phyloP scores from a whole-genome alignment of 2,329 filamentous ascomycete genomes.

The Apiospora hydei region DNA sequence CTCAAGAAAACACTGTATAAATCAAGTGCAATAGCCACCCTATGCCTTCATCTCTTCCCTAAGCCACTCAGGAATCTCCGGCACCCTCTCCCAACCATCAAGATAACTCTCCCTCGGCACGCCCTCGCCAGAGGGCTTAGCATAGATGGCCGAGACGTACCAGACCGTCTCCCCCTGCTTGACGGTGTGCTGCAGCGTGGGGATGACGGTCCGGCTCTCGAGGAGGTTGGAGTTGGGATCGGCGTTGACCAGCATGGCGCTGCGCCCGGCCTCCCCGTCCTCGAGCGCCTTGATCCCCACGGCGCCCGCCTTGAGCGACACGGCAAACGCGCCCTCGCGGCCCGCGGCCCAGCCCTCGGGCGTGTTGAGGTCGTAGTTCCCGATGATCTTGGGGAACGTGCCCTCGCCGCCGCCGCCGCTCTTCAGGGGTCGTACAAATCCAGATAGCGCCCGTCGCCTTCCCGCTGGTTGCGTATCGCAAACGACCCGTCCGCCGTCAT shows the following conservation, averaged over 20 bases:
- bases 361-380: constrained; percentile 65
- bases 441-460: constrained; percentile 56
- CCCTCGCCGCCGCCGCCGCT: constrained; percentile 51
- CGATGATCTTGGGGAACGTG: constrained; percentile 62
- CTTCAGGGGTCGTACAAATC: constrained; percentile 54
- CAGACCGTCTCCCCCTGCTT: constrained; percentile 64
- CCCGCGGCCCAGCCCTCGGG: constrained; percentile 62
- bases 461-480: constrained; percentile 67
- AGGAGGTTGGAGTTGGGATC: constrained; percentile 83
- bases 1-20: too few species aligned
- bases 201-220: constrained; percentile 75
- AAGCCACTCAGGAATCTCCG: constrained; percentile 68
- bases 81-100: constrained; percentile 66
- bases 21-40: background rate
- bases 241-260: constrained; percentile 73
- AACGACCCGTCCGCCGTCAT: constrained; percentile 79
- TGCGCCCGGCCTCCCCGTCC: constrained; percentile 51
- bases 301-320: constrained; percentile 55
- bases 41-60: constrained; percentile 50
- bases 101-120: constrained; percentile 62
- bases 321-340: constrained; percentile 60
- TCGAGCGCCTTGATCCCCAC: constrained; percentile 65
- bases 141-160: constrained; percentile 77
- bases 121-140: constrained; percentile 65
- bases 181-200: constrained; percentile 70